Evolutionary conservation across 192 early-diverging fungal species (phyloP), one percentile per base, ranked within the genome.

Genomic region (Gonapodya prolifera): DNA sequence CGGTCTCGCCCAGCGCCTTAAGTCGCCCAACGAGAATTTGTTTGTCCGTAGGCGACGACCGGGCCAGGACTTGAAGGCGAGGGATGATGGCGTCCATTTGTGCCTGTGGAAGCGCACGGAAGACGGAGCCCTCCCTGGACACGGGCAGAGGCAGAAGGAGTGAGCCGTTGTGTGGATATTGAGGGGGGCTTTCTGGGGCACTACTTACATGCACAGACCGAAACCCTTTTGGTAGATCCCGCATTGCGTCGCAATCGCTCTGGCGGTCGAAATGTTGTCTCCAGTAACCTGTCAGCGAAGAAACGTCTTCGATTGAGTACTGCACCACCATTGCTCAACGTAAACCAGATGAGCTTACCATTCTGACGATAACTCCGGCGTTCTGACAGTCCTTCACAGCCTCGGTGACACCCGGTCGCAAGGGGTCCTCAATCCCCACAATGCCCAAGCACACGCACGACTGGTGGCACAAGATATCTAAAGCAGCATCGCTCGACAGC

Each of bases 371-470:
- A 33, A 99, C 92, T 70, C 98, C 96, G 30, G 98, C 98, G 33
- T 88, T 86, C 81, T 91, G 90, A 81, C 96, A 98, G 23, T 85
- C 81, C 23, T 86, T 81, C 34, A 99, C 98, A 34, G 96, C 95
- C 78, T 92, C 93, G 1, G 92, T 89, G 1, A 99, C 98, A 75
- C 96, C 98, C 0, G 93, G 91, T 78, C 98, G 92, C 29, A 99
- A 85, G 45, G 98, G 98, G 82, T 99, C 98, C 75, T 96, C 89
- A 76, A 99, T 99, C 77, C 96, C 98, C 74, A 99, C 92, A 30
- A 99, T 86, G 35, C 94, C 96, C 35, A 93, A 71, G 18, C 97
- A 86, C 1, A 90, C 91, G 28, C 97, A 84, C 0, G 89, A 86
- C 23, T 83, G 82, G 74, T 84, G 87, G 1, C 83, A 76, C 0